Evolutionary conservation across 1,284 basidiomycete species (phyloP).

Genomic region (Laetiporus sulphureus): DNA sequence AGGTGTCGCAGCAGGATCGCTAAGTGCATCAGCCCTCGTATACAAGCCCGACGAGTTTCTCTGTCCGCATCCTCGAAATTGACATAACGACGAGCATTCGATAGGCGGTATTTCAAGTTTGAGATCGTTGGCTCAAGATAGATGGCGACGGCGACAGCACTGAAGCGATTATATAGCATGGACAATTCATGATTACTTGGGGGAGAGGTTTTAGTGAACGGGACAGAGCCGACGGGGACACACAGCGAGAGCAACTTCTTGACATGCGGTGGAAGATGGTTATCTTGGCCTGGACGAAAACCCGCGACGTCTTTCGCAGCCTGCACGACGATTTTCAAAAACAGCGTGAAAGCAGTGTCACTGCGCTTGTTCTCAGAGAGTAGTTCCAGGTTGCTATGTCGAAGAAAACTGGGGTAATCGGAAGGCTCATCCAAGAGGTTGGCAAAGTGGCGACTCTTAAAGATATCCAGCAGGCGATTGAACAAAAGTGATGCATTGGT

Average conservation of each 20-base stretch:
- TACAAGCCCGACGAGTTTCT: slow-evolving; percentile 64
- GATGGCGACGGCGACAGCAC: slow-evolving; percentile 71
- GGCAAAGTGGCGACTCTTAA: slow-evolving; percentile 75
- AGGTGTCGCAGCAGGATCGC: slow-evolving; percentile 63
- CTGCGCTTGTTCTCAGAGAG: slow-evolving; percentile 44
- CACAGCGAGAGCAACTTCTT: slow-evolving; percentile 77
- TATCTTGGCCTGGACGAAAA: slow-evolving; percentile 13
- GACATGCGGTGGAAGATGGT: slow-evolving; percentile 35
- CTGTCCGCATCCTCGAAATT: slow-evolving; percentile 65
- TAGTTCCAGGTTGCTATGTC: slow-evolving; percentile 49
- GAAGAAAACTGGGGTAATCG: slow-evolving; percentile 78
- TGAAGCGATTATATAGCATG: slow-evolving; percentile 84
- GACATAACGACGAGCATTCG: slow-evolving; percentile 61
- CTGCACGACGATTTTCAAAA: slow-evolving; percentile 71
- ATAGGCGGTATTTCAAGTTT: slow-evolving; percentile 47
- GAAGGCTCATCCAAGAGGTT: slow-evolving; percentile 71
- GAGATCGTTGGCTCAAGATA: slow-evolving; percentile 57
- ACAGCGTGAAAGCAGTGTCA: slow-evolving; percentile 77
- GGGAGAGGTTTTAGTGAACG: slow-evolving; percentile 51
- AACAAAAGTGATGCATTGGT: slow-evolving; percentile 56
- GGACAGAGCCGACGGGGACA: slow-evolving; percentile 68
- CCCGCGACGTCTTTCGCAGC: slow-evolving; percentile 38
- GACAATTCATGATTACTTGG: slow-evolving; percentile 60
- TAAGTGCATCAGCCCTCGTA: slow-evolving; percentile 77
- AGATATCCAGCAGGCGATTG: slow-evolving; percentile 66